Evolutionary conservation across 805 yeast genomes (phyloP).

Genomic region (Groenewaldozyma salmanticensis): DNA sequence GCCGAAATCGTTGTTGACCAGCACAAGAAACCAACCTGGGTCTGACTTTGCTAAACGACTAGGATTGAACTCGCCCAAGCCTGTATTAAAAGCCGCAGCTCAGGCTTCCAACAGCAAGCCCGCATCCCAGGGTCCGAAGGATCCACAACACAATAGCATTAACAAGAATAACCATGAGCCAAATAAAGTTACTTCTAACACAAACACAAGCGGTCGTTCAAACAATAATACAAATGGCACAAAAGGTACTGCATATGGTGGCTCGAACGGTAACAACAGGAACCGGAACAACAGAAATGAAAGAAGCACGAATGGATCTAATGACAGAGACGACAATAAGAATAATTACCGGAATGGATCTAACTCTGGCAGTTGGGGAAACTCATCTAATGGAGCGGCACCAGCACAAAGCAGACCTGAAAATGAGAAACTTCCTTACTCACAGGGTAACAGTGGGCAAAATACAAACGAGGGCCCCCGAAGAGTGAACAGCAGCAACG

Average conservation of each 20-base stretch:
- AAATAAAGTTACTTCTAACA: neutral
- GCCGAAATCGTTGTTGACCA: too few relatives aligned
- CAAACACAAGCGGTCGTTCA: too few relatives aligned
- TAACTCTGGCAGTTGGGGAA: neutral
- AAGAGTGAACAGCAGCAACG: neutral
- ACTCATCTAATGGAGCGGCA: too few relatives aligned
- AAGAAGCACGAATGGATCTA: neutral
- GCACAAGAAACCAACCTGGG: too few relatives aligned
- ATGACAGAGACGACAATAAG: neutral
- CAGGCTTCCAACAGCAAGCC: too few relatives aligned
- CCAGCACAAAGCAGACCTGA: neutral
- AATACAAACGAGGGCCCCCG: too few relatives aligned
- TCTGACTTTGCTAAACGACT: too few relatives aligned
- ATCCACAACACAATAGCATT: neutral
- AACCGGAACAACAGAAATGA: neutral
- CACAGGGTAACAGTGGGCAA: neutral
- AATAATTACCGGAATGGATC: neutral
- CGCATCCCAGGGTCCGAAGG: too few relatives aligned
- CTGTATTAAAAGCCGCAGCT: too few relatives aligned
- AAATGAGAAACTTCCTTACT: constrained; percentile 1
- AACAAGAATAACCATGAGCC: neutral
- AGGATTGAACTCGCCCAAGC: too few relatives aligned
- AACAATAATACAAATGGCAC: constrained; percentile 3
- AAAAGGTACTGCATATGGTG: too few relatives aligned
- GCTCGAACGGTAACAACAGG: neutral